A percentile compares a stretch with the other conserved stretches of the same genome.
Evolutionary conservation across 768 basidiomycete genomes (phyloP).

Genomic region (Termitomyces sp.): DNA sequence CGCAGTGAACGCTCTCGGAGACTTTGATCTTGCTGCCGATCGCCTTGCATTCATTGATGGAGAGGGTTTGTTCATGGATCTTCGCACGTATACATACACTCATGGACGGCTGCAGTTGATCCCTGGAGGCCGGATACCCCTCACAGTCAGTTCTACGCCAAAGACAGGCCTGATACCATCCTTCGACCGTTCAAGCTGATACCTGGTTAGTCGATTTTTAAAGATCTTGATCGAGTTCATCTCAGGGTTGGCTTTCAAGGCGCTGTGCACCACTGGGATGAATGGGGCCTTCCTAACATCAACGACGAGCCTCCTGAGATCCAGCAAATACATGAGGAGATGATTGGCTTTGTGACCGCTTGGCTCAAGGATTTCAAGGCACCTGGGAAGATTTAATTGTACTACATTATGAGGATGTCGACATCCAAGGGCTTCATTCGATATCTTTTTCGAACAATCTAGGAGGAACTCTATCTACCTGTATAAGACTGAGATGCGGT

Average conservation of each 20-base stretch:
- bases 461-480: not conserved
- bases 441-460: not conserved
- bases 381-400: constrained; percentile 14
- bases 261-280: constrained; percentile 70
- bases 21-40: constrained; percentile 75
- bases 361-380: constrained; percentile 59
- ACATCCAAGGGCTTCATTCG: not conserved
- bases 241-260: constrained; percentile 29
- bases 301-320: constrained; percentile 72
- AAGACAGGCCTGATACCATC: constrained; percentile 63
- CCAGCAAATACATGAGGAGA: constrained; percentile 72
- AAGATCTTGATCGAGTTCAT: not conserved
- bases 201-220: constrained; percentile 39
- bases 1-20: constrained; percentile 79
- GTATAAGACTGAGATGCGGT: not conserved
- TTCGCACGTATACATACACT: not conserved
- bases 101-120: constrained; percentile 47
- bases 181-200: constrained; percentile 83
- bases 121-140: constrained; percentile 89
- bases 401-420: not conserved
- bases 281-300: constrained; percentile 66
- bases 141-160: constrained; percentile 63
- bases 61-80: constrained; percentile 42
- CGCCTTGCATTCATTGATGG: constrained; percentile 86
- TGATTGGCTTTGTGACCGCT: constrained; percentile 67